Evolutionary conservation across 1,284 basidiomycete species (phyloP).

Genomic region (Taiwanofungus camphoratus): DNA sequence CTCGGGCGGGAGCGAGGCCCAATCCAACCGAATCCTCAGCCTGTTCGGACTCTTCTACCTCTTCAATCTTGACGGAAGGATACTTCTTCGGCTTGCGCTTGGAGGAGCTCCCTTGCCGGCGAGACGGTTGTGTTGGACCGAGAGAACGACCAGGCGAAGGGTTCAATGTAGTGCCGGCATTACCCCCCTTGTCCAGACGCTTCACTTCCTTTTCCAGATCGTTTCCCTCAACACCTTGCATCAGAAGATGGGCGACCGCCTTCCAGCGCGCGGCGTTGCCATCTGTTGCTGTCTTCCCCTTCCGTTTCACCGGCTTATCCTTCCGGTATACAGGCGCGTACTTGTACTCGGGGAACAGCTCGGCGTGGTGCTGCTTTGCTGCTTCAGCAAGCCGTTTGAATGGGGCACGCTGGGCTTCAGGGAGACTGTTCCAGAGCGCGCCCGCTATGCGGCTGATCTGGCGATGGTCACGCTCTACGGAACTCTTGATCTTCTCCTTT

Average conservation of each 20-base stretch:
- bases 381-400: constrained; percentile 39
- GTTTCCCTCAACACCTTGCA: constrained; percentile 34
- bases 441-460: constrained; percentile 48
- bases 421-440: constrained; percentile 34
- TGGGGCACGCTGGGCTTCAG: constrained; percentile 29
- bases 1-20: no score
- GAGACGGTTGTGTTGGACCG: background rate
- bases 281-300: constrained; percentile 20
- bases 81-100: background rate
- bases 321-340: constrained; percentile 39
- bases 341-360: constrained; percentile 50
- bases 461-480: constrained; percentile 39
- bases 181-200: constrained; percentile 10
- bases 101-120: background rate
- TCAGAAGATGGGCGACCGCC: constrained; percentile 37
- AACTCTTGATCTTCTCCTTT: constrained; percentile 34
- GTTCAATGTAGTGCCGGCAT: constrained; percentile 7
- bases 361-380: constrained; percentile 44
- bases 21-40: no score
- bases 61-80: no score
- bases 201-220: constrained; percentile 30
- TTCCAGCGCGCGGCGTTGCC: constrained; percentile 32
- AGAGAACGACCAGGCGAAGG: background rate
- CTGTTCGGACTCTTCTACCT: no score
- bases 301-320: constrained; percentile 27